Conservation (phyloP, 495 filamentous ascomycete genomes). For the Penicillium waksmanii region DNA sequence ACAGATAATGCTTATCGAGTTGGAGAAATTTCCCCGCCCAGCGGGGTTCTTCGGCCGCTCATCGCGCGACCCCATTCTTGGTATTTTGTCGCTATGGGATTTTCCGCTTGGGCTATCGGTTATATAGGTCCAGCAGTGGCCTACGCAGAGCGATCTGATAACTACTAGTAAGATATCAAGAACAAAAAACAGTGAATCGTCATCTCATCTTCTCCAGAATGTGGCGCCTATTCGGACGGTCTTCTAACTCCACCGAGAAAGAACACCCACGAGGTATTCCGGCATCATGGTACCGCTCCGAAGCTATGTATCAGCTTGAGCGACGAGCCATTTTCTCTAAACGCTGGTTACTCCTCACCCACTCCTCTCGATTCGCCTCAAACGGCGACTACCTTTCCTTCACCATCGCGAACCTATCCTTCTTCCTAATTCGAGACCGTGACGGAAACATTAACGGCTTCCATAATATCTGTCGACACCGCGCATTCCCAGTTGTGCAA, state of each 20-base stretch:
- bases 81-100: not conserved
- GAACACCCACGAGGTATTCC: conserved; percentile 37
- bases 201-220: conserved; percentile 20
- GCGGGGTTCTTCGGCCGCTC: not conserved
- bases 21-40: not conserved
- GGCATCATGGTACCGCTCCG: conserved; percentile 51
- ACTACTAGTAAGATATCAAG: not conserved
- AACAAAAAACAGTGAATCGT: not conserved
- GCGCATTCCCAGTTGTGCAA: conserved; percentile 54
- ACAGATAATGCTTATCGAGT: not conserved
- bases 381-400: conserved; percentile 36
- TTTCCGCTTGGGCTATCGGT: not conserved
- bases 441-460: conserved; percentile 53
- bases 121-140: not conserved
- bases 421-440: conserved; percentile 50
- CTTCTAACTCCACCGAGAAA: conserved; percentile 52
- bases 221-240: conserved; percentile 60
- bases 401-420: conserved; percentile 38
- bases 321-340: conserved; percentile 53
- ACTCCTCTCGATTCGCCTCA: conserved; percentile 36
- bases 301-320: conserved; percentile 54
- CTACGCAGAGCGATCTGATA: not conserved
- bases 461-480: conserved; percentile 58
- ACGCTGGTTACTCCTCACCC: conserved; percentile 32
- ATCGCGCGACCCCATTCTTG: not conserved